Evolutionary conservation across 192 early-diverging fungal genomes (phyloP).

Genomic region (Podila horticola): DNA sequence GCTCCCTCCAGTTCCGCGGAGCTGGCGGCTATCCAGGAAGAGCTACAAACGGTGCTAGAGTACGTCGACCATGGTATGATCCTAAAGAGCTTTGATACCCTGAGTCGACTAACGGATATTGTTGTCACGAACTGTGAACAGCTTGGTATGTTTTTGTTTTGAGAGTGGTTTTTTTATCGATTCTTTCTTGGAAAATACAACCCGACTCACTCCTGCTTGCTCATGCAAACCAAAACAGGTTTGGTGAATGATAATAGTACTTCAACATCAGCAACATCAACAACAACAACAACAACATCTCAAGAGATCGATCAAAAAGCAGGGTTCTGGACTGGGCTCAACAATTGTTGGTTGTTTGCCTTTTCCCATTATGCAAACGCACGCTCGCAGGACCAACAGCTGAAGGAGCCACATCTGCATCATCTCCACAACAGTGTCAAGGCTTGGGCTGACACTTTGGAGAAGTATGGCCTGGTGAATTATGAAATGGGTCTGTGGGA

Average conservation of each 20-base stretch:
- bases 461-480: slow-evolving; percentile 82
- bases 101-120: slow-evolving; percentile 71
- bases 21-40: slow-evolving; percentile 60
- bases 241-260: neutral
- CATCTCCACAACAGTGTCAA: slow-evolving; percentile 68
- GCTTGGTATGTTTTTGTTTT: slow-evolving; percentile 48
- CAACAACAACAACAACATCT: slow-evolving; percentile 2
- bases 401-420: slow-evolving; percentile 67
- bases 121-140: slow-evolving; percentile 75
- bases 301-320: slow-evolving; percentile 60
- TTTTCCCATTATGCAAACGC: slow-evolving; percentile 65
- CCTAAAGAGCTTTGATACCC: slow-evolving; percentile 75
- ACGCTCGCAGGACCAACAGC: slow-evolving; percentile 58
- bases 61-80: slow-evolving; percentile 69
- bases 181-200: neutral
- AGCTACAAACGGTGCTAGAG: slow-evolving; percentile 72
- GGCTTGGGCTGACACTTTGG: slow-evolving; percentile 75
- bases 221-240: neutral
- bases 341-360: slow-evolving; percentile 82
- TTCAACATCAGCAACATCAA: slow-evolving; percentile 5
- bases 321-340: slow-evolving; percentile 79
- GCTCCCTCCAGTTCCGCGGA: neutral
- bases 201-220: neutral
- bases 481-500: slow-evolving; percentile 89
- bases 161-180: neutral